Conservation (phyloP, 805 yeast genomes). For the Pichia nakasei region DNA sequence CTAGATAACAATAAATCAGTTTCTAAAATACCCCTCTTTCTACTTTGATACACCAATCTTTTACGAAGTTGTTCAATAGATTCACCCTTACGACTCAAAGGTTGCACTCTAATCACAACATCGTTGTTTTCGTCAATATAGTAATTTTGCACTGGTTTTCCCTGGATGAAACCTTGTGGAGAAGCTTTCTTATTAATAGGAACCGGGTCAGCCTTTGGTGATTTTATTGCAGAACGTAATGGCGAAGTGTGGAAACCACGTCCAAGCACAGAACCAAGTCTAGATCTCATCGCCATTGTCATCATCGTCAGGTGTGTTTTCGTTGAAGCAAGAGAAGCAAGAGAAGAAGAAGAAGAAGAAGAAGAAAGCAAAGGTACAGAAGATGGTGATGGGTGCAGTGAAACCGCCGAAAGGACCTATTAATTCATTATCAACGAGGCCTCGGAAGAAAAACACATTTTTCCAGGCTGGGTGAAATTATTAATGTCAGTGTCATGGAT, state of each 20-base stretch:
- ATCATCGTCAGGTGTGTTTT: too few species aligned
- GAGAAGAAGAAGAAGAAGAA: too few species aligned
- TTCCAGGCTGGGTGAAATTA: too few species aligned
- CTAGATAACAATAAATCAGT: conserved; percentile 79
- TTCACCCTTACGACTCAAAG: conserved; percentile 72
- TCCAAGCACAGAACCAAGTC: background rate
- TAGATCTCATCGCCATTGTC: background rate
- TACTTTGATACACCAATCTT: conserved; percentile 80
- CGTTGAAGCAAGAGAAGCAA: too few species aligned
- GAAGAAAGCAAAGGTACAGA: too few species aligned
- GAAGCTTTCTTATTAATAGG: conserved; percentile 6
- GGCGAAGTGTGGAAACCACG: conserved; percentile 1
- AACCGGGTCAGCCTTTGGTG: conserved; percentile 7
- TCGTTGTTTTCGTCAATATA: conserved; percentile 30
- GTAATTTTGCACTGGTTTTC: conserved; percentile 16
- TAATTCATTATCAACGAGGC: too few species aligned
- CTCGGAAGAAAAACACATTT: too few species aligned
- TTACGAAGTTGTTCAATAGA: conserved; percentile 67
- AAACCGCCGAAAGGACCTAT: too few species aligned
- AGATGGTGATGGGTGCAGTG: too few species aligned
- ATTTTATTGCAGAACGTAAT: background rate
- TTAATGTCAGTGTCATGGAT: too few species aligned
- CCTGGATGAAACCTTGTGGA: conserved; percentile 15
- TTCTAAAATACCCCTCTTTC: conserved; percentile 93
- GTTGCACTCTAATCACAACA: conserved; percentile 60